Evolutionary conservation across 805 yeast species (phyloP), one percentile per base, ranked within the genome.

Genomic region (Lipomyces sp.): DNA sequence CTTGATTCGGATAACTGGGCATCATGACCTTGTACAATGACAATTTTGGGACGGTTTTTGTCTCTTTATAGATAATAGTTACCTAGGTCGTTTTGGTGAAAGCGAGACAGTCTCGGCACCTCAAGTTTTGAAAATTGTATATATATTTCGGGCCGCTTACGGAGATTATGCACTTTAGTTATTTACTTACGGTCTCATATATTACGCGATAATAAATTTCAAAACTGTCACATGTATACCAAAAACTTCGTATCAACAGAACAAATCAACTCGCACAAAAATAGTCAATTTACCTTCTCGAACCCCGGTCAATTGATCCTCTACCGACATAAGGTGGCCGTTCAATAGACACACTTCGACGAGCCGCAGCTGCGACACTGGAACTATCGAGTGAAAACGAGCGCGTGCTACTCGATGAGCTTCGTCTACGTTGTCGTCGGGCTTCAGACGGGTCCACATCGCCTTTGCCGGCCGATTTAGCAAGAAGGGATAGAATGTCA

Each of bases 391-490:
- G 66, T 11, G 69, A 62, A 32, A 68, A 63, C 4, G 69, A 65
- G 11, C 70, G 65, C n/a, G 60, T 70, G 42, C 73, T 69, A 33
- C 74, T 66, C 13, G 80, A 77, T 4, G 87, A 83, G 76, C 92
- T 84, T 29, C 74, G 57, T 74, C 97, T 84, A 76, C 98, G 86
- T 77, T 91, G 95, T 75, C 92, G 88, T 76, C 98, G 86, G 2
- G 98, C 98, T 62, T 85, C 83, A 51, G 83, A 86, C 3, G 99
- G 98, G 75, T 94, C 97, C 32, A 91, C 87, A 45, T 75, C 71
- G 1, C 73, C 67, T 73, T 85, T 85, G 2, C 96, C 97, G 64
- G 87, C 83, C 45, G 85, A 85, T 72, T 87, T 84, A 7, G 97
- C 97, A 69, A 94, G 83, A 55, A 92, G 79, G 18, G 93, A 90